These are phyloP conservation scores for Apiospora marii DNA, from an alignment of 2,329 filamentous ascomycete genomes.

Conservation along the genomic window DNA sequence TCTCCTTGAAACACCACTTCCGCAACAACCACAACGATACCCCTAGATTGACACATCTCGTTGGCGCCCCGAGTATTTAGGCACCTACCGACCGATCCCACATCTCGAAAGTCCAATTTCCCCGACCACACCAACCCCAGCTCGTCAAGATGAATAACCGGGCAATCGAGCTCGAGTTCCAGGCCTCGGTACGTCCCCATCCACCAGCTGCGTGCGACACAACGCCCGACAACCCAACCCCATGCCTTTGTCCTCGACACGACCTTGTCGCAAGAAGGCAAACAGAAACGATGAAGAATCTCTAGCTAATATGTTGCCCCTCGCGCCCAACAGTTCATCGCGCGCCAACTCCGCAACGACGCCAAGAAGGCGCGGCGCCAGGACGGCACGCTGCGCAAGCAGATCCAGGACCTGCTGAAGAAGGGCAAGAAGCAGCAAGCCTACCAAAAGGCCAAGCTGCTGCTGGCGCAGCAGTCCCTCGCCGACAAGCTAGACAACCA, in stretches of 20 bases:
- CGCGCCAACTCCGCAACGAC: conserved; percentile 68
- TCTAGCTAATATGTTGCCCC: background rate
- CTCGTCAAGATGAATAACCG: conserved; percentile 11
- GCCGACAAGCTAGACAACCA: conserved; percentile 71
- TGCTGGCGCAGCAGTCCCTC: conserved; percentile 67
- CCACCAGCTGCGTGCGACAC: too few species aligned
- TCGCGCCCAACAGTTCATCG: conserved; percentile 55
- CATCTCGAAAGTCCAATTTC: background rate
- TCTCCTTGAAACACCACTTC: background rate
- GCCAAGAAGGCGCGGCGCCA: conserved; percentile 68
- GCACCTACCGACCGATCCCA: background rate
- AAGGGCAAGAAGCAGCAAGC: conserved; percentile 70
- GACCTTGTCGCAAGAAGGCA: background rate
- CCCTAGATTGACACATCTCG: background rate
- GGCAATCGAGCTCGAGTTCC: conserved; percentile 23
- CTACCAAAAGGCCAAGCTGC: conserved; percentile 69
- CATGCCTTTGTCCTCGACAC: background rate
- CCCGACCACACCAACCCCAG: background rate
- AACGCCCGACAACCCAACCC: background rate
- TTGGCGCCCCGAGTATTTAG: background rate
- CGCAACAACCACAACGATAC: background rate
- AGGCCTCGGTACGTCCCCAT: conserved; percentile 11
- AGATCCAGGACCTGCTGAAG: conserved; percentile 69
- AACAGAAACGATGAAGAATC: background rate
- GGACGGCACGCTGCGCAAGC: conserved; percentile 67